A percentile compares a stretch with the other conserved stretches of the same genome.
Conservation (phyloP, 768 basidiomycete genomes). For the Nidularia pulvinata region DNA sequence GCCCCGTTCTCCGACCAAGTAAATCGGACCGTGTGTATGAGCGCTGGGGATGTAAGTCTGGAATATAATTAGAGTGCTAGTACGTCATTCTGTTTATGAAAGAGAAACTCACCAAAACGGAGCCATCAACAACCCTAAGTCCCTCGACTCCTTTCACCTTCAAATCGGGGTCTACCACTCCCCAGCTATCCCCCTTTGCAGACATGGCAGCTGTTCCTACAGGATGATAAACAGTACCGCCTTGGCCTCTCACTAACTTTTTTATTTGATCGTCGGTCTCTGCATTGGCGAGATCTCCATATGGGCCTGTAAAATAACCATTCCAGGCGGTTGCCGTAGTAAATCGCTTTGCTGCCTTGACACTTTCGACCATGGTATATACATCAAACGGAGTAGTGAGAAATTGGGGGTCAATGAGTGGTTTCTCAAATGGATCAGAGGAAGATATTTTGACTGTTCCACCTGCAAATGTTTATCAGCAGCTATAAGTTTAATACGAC, state of each 20-base stretch:
- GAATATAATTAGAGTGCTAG: not conserved
- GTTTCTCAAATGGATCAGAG: not conserved
- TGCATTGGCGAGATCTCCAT: too few species aligned
- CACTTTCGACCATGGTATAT: not conserved
- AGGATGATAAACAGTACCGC: conserved; percentile 11
- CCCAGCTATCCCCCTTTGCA: conserved; percentile 7
- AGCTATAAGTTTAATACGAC: not conserved
- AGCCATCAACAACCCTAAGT: conserved; percentile 1
- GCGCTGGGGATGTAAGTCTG: not conserved
- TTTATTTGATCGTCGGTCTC: too few species aligned
- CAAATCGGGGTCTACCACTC: conserved; percentile 2
- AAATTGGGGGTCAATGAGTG: not conserved
- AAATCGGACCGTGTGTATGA: not conserved
- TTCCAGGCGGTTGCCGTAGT: conserved; percentile 7
- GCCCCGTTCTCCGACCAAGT: conserved; percentile 1
- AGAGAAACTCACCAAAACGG: conserved; percentile 2
- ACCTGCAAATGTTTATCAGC: not conserved
- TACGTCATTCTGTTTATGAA: too few species aligned
- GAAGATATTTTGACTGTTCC: not conserved
- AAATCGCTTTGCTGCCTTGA: conserved; percentile 6
- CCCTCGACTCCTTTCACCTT: not conserved
- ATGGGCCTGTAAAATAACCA: conserved; percentile 4
- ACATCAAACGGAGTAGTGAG: not conserved
- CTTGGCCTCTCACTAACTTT: too few species aligned
- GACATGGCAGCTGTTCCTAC: conserved; percentile 26